Conservation (phyloP, 1,139 yeast species). For the Scheffersomyces parashehatae region DNA sequence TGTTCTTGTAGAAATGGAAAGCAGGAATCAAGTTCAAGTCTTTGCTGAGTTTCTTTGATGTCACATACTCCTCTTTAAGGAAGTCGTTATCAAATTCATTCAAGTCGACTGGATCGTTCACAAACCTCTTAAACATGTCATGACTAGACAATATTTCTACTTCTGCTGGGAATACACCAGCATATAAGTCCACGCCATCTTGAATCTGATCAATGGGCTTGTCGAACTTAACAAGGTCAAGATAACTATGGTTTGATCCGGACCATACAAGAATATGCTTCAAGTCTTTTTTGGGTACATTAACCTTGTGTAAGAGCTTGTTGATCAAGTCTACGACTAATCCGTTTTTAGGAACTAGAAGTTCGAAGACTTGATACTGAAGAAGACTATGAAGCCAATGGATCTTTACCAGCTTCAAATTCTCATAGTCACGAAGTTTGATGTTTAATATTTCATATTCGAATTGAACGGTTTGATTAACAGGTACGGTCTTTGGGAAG, state of each 20-base stretch:
- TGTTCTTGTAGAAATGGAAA: slow-evolving; percentile 76
- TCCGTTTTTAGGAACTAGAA: slow-evolving; percentile 65
- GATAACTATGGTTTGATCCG: slow-evolving; percentile 44
- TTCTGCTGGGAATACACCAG: slow-evolving; percentile 49
- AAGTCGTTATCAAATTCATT: slow-evolving; percentile 26
- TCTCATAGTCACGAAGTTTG: slow-evolving; percentile 75
- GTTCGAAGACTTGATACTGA: slow-evolving; percentile 67
- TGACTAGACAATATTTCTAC: slow-evolving; percentile 39
- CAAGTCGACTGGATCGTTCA: slow-evolving; percentile 18
- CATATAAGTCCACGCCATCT: slow-evolving; percentile 39
- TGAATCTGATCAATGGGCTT: slow-evolving; percentile 34
- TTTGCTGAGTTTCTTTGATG: slow-evolving; percentile 35
- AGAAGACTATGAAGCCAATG: slow-evolving; percentile 64
- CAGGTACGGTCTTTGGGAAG: slow-evolving; percentile 51
- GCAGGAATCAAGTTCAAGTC: slow-evolving; percentile 45
- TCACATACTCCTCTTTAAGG: slow-evolving; percentile 26
- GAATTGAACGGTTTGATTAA: slow-evolving; percentile 47
- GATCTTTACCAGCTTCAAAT: slow-evolving; percentile 62
- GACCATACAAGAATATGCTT: slow-evolving; percentile 62
- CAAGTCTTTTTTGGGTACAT: slow-evolving; percentile 49
- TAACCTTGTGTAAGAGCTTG: slow-evolving; percentile 56
- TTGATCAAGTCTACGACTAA: slow-evolving; percentile 57
- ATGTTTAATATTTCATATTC: slow-evolving; percentile 79
- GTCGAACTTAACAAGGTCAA: slow-evolving; percentile 39
- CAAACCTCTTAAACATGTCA: slow-evolving; percentile 37